Evolutionary conservation across 2,329 filamentous ascomycete genomes (phyloP), one percentile per base, ranked within the genome.

Genomic region (Penicillium olsonii): DNA sequence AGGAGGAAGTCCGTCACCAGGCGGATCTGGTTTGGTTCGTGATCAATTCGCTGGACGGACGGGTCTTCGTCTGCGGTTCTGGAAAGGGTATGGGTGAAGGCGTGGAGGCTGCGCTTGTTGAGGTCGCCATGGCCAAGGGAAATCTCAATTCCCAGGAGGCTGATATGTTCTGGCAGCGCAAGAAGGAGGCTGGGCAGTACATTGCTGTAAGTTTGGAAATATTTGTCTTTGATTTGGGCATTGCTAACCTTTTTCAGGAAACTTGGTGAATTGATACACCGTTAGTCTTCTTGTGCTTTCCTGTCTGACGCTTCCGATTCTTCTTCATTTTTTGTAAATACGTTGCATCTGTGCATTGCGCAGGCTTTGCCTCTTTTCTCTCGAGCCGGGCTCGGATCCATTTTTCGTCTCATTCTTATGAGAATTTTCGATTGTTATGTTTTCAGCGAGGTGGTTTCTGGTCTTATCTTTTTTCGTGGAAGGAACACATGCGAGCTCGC

Each of bases 1-100:
- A 99, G 68, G 94, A 99, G 64, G 94, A 97, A 71, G 92, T 99
- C 8, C 79, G 83, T 10, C 81, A 89, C 56, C 94, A 97, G 69
- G 90, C 92, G 2, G 94, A 97, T 66, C 81, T 97, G n/a, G 92
- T 97, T 14, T 99, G 94, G 94, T 95, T 90, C 70, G 91, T 97
- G 56, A 88, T 95, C 78, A 97, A 97, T 69, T 85, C 91, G 2
- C 79, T 97, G n/a, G 94, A 99, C 64, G 94, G 94, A 1, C 85
- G 94, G 44, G 85, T 97, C 44, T 99, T 99, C 68, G 94, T 99
- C 50, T 99, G 94, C 69, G 94, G 94, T 42, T 95, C 88, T 72
- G 91, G 85, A 65, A 91, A 90, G 75, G 94, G 94, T 48, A 99
- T 99, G 94, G 94, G 94, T 52, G 94, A 97, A 71, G 94, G 94